Base-by-base conservation (phyloP, 2,329 filamentous ascomycete species). In the Neocatenulostroma microsporum region DNA sequence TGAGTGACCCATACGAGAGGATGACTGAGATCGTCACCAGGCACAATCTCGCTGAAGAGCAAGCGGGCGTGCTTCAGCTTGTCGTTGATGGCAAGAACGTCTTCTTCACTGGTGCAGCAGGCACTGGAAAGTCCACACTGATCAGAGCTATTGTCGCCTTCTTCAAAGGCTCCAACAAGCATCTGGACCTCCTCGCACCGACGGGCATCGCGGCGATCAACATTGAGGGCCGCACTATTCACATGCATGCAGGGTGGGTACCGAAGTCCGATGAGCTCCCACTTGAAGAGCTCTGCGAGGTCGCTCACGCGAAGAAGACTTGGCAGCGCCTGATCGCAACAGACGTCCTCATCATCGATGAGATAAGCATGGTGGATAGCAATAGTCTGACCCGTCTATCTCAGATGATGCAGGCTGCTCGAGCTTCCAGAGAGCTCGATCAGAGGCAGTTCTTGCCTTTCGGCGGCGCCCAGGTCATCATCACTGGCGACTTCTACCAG, bases 311-410 rank as follows among this genome's bases (percentile, higher is more conserved):
- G 7, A 59, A 58, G 8, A 50, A 55, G 2, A 50, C 62, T 1
- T 54, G 44, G 15, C 50, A 60, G 1, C 61, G 68, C 0, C 54
- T 76, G 2, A 48, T 14, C 0, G 21, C 53, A 0, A 74, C 70
- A 0, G 63, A 80, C 33, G 69, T 78, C 1, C 61, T 82, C 2
- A 66, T 82, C 17, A 74, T 82, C 12, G 77, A 82, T 46, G 78
- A 82, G 54, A 73, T 82, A 39, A 76, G 70, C 43, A 82, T 82
- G 78, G 64, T 80, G 0, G 73, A 77, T 33, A 74, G 69, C 36
- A 51, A 66, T 5, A 62, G 69, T 31, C 69, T 78, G 19, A 67
- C 73, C 40, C 65, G 74, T 10, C 54, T 75, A 10, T 70, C 73
- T 39, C 52, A 48, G 3, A 48, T 74, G 3, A 66, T 68, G 60